Evolutionary conservation across 2,329 filamentous ascomycete genomes (phyloP).

Genomic region (Curvularia spicifera): DNA sequence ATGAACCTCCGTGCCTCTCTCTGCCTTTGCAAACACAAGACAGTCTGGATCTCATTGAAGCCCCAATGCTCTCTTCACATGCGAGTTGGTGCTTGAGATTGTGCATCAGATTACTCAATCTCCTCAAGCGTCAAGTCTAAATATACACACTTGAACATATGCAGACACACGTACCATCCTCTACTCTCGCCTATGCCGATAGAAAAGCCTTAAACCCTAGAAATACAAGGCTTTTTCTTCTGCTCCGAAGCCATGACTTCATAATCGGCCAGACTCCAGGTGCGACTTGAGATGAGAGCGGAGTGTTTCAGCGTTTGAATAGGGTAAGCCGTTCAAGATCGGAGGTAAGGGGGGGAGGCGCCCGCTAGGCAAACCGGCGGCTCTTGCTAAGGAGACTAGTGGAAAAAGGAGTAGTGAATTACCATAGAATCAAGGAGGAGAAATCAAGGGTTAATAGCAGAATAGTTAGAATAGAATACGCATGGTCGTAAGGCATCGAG

Average conservation of each 20-base stretch:
- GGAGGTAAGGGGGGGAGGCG: too few species aligned
- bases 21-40: too few species aligned
- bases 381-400: too few species aligned
- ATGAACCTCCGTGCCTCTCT: too few species aligned
- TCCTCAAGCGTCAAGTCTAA: neutral
- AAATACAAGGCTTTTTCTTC: neutral
- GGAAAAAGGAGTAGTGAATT: neutral
- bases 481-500: too few species aligned
- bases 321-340: neutral
- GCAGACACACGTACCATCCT: slow-evolving; percentile 11
- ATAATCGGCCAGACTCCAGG: neutral
- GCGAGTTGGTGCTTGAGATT: neutral
- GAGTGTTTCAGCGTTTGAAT: neutral
- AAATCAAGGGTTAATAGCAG: neutral
- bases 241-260: neutral
- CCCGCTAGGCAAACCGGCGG: too few species aligned
- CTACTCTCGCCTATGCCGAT: too few species aligned
- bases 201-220: neutral
- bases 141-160: neutral
- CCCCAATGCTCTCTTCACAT: neutral
- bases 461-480: neutral
- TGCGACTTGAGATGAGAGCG: neutral
- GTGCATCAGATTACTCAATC: neutral
- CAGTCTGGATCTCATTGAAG: too few species aligned
- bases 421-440: neutral